These are phyloP conservation scores for Waltergamsia citrina DNA, from an alignment of 2,329 filamentous ascomycete species.

Conservation along the genomic window DNA sequence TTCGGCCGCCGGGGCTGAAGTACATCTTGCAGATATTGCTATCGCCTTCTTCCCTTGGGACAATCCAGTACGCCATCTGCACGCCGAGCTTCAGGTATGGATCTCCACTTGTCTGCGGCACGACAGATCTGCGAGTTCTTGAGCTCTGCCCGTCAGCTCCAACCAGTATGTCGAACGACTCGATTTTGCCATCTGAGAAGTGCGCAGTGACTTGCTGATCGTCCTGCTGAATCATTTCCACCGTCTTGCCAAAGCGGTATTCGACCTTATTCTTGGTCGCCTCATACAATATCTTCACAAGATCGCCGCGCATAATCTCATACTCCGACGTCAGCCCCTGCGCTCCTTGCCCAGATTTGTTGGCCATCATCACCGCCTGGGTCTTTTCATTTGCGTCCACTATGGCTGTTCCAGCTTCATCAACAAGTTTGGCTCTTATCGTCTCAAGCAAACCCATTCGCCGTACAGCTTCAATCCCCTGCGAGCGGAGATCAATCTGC, in stretches of 20 bases:
- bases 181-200: conserved; percentile 32
- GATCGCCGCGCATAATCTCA: conserved; percentile 48
- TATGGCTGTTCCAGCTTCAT: conserved; percentile 37
- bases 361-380: conserved; percentile 27
- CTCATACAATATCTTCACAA: conserved; percentile 39
- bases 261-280: conserved; percentile 16
- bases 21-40: conserved; percentile 18
- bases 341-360: conserved; percentile 26
- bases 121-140: conserved; percentile 6
- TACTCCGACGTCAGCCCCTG: conserved; percentile 41
- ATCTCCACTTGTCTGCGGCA: conserved; percentile 12
- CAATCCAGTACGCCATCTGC: conserved; percentile 17
- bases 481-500: conserved; percentile 31
- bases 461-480: conserved; percentile 24
- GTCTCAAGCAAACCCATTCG: conserved; percentile 24
- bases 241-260: conserved; percentile 18
- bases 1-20: conserved; percentile 15
- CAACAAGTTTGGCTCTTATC: conserved; percentile 25
- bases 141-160: conserved; percentile 39
- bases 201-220: conserved; percentile 17
- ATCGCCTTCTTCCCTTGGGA: too few species aligned
- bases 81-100: conserved; percentile 18
- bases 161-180: conserved; percentile 40
- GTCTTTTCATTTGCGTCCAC: conserved; percentile 28
- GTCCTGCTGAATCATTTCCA: conserved; percentile 18